Conservation (phyloP, 2,329 filamentous ascomycete genomes). For the Exophiala sp. region DNA sequence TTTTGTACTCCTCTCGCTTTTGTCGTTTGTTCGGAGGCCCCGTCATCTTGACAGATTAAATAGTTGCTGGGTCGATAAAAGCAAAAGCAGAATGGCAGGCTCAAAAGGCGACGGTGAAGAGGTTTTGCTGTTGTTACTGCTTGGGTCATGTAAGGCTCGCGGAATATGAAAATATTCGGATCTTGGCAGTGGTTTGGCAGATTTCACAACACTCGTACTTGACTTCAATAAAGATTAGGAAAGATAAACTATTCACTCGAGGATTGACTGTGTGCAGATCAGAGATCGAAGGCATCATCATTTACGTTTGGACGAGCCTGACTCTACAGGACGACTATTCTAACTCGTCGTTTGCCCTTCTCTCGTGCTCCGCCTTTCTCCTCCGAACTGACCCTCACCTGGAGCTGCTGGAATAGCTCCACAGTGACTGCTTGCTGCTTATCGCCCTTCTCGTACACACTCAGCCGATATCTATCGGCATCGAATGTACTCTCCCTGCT, state of each 20-base stretch:
- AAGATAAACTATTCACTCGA: too few species aligned
- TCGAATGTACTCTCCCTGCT: conserved; percentile 76
- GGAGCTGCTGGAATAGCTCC: conserved; percentile 88
- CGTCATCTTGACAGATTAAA: conserved; percentile 19
- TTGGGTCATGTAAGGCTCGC: too few species aligned
- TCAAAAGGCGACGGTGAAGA: too few species aligned
- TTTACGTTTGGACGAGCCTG: not conserved
- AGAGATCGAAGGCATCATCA: too few species aligned
- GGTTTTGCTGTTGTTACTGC: not conserved
- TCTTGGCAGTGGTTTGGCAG: too few species aligned
- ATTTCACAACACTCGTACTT: too few species aligned
- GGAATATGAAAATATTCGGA: too few species aligned
- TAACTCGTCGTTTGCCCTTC: conserved; percentile 80
- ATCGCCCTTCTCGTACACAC: conserved; percentile 54
- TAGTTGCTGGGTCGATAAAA: not conserved
- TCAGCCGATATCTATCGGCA: conserved; percentile 76
- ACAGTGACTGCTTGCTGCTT: conserved; percentile 57
- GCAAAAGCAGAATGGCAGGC: not conserved
- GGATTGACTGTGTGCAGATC: too few species aligned
- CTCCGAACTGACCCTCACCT: conserved; percentile 83
- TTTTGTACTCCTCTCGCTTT: conserved; percentile 65
- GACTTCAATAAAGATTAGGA: too few species aligned
- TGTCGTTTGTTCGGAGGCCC: conserved; percentile 55
- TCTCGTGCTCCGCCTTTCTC: conserved; percentile 70
- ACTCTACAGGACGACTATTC: conserved; percentile 38